Conservation (phyloP, 2,329 filamentous ascomycete species). For the Penicillium sp. region DNA sequence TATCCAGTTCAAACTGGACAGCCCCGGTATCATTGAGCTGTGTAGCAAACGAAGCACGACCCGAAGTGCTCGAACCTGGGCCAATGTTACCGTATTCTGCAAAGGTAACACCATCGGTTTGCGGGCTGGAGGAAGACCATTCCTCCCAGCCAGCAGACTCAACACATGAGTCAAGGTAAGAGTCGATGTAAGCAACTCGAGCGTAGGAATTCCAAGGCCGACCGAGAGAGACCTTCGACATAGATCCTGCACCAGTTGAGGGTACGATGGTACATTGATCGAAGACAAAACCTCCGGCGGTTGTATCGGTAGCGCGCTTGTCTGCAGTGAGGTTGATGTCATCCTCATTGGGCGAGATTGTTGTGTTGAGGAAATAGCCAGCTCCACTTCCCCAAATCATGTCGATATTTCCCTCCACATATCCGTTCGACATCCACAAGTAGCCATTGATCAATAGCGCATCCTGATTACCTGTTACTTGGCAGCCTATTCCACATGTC, state of each 20-base stretch:
- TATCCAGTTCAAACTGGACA: slow-evolving; percentile 41
- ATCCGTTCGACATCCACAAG: slow-evolving; percentile 43
- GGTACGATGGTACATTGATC: slow-evolving; percentile 38
- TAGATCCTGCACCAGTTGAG: slow-evolving; percentile 20
- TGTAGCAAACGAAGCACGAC: slow-evolving; percentile 38
- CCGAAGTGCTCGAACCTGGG: slow-evolving; percentile 33
- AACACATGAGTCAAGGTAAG: slow-evolving; percentile 15
- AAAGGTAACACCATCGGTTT: slow-evolving; percentile 29
- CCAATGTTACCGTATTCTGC: slow-evolving; percentile 41
- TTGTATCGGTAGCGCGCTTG: slow-evolving; percentile 42
- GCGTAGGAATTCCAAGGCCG: slow-evolving; percentile 17
- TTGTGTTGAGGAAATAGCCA: slow-evolving; percentile 46
- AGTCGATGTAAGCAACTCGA: slow-evolving; percentile 17
- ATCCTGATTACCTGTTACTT: slow-evolving; percentile 42
- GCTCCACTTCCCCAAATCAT: slow-evolving; percentile 48
- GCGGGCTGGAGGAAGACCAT: slow-evolving; percentile 30
- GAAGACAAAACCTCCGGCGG: slow-evolving; percentile 40
- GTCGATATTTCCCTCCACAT: slow-evolving; percentile 44
- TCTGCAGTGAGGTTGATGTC: slow-evolving; percentile 38
- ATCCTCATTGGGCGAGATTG: slow-evolving; percentile 39
- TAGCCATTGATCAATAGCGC: slow-evolving; percentile 39
- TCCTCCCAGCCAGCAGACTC: slow-evolving; percentile 28
- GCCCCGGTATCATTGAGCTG: slow-evolving; percentile 38
- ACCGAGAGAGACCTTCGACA: slow-evolving; percentile 15
- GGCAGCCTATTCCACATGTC: slow-evolving; percentile 19